Conservation (phyloP, 768 basidiomycete genomes). For the Phanerochaete carnosa region DNA sequence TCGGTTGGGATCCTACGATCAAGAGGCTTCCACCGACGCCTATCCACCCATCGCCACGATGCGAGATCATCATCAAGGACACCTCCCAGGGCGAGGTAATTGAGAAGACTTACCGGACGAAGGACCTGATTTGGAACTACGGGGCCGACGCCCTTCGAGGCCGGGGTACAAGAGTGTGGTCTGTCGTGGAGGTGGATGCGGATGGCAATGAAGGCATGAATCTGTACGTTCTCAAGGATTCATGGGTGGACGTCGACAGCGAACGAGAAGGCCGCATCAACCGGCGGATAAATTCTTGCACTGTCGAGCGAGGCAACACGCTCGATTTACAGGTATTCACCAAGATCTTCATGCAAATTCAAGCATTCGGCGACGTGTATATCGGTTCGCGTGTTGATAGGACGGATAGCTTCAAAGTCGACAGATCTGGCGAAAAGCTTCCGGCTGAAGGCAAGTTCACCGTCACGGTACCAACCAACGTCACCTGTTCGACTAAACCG, state of each 20-base stretch:
- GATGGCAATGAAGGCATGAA: not conserved
- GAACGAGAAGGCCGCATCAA: not conserved
- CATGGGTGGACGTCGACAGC: not conserved
- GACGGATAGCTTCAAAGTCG: not conserved
- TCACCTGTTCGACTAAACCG: too few species aligned
- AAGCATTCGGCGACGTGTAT: not conserved
- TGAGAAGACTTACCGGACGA: not conserved
- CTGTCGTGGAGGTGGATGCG: not conserved
- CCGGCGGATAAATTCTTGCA: not conserved
- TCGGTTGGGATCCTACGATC: slow-evolving; percentile 9
- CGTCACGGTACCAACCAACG: too few species aligned
- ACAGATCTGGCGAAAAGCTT: too few species aligned
- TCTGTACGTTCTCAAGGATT: not conserved
- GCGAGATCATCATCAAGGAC: not conserved
- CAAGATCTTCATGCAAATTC: too few species aligned
- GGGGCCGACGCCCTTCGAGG: not conserved
- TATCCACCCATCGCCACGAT: not conserved
- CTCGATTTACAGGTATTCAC: not conserved
- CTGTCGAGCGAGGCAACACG: not conserved
- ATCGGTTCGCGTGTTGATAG: not conserved
- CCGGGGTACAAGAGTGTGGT: slow-evolving; percentile 7
- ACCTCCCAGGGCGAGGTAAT: not conserved
- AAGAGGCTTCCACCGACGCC: not conserved
- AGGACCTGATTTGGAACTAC: not conserved
- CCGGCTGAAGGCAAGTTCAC: too few species aligned